Evolutionary conservation across 148 eudicot species (phyloP), one percentile per base, ranked within the genome.

Genomic region (Rhododendron vialii): DNA sequence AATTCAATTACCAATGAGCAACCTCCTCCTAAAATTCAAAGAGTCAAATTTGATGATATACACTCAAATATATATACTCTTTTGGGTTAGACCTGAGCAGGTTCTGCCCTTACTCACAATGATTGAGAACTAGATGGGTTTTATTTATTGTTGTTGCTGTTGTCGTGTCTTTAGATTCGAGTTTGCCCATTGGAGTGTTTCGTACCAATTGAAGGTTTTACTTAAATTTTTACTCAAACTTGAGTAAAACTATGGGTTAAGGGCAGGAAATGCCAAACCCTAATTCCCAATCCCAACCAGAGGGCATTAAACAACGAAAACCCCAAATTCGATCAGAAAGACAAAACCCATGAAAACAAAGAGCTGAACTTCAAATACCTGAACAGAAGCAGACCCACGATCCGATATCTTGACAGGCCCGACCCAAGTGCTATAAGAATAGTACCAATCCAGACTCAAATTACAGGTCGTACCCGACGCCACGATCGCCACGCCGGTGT

Each of bases 401-500:
- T 96, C 99, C 15, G 98, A 88, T 86, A 96, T 89, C 73, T 87
- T 59, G 90, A 92, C 53, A 13, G 92, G 92, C 17, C 92, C 84
- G 76, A 93, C 78, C 99, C 98, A 95, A 90, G 92, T 90, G 41
- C 87, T 89, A 87, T 96, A 96, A 79, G 91, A 87, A 89, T 97
- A 97, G 74, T 89, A 87, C 99, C 99, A 97, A 86, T 91, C 89
- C 95, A 97, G 91, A 47, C 89, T 92, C 95, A 97, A 87, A 90
- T 93, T 88, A 11, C 95, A 94, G 85, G 92, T 91, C 18, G 96
- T 92, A 11, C 91, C 93, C 36, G 93, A 88, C 55, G 91, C 95
- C 38, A 55, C 86, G 14, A 97, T 93, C 50, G 78, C 87, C 76
- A 97, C 83, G 7, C 95, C 98, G 86, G 80, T 76, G 78, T 93